These are phyloP conservation scores for Ensete ventricosum DNA, from an alignment of 176 grass and related monocot genomes.

Conservation along the genomic window DNA sequence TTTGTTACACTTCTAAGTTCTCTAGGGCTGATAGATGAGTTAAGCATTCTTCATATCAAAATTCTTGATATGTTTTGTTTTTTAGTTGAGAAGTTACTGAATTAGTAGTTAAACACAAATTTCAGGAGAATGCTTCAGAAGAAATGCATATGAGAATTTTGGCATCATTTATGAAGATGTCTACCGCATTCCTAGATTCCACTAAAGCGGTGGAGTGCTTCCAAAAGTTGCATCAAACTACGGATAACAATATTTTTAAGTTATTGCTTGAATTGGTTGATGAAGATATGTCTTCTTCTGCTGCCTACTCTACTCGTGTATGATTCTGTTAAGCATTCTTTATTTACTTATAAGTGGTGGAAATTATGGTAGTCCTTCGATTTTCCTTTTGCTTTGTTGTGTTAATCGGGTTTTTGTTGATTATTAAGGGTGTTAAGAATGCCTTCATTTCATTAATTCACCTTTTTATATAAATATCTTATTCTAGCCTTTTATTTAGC, in stretches of 20 bases:
- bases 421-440: background rate
- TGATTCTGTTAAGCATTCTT: conserved; percentile 11
- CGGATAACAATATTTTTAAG: conserved; percentile 94
- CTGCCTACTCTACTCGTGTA: conserved; percentile 46
- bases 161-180: conserved; percentile 62
- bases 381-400: background rate
- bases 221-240: conserved; percentile 72
- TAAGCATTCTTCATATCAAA: background rate
- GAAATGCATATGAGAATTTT: conserved; percentile 46
- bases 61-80: background rate
- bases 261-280: conserved; percentile 50
- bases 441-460: background rate
- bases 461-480: too few relatives aligned
- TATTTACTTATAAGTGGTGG: conserved; percentile 7
- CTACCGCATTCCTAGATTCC: conserved; percentile 45
- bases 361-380: background rate
- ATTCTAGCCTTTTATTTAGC: too few relatives aligned
- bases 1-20: background rate
- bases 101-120: background rate
- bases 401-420: background rate
- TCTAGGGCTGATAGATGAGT: background rate
- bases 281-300: conserved; percentile 42
- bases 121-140: conserved; percentile 61
- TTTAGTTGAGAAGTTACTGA: background rate
- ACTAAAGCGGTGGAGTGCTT: conserved; percentile 73